phyloP scores from a whole-genome alignment of 148 eudicot species.

The Drosera capensis region DNA sequence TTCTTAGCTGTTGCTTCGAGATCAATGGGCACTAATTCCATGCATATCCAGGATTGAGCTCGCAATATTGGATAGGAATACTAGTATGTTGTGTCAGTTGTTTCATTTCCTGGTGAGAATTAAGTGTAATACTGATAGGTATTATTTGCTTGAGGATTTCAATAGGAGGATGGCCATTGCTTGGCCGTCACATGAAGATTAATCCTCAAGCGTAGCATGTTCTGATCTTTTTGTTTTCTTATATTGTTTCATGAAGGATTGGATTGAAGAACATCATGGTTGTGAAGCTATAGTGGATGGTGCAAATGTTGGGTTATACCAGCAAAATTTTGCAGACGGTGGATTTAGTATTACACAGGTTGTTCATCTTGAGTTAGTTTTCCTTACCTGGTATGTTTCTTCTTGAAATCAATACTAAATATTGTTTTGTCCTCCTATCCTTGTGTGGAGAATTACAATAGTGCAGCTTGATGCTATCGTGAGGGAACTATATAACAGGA shows the following conservation, averaged over 20 bases:
- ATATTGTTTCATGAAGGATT: conserved; percentile 27
- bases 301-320: conserved; percentile 80
- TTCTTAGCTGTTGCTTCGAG: too few species aligned
- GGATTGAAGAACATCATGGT: conserved; percentile 54
- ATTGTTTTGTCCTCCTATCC: neutral
- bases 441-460: conserved; percentile 24
- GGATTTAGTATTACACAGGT: conserved; percentile 85
- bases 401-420: too few species aligned
- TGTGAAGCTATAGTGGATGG: conserved; percentile 77
- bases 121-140: too few species aligned
- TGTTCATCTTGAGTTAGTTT: conserved; percentile 29
- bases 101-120: too few species aligned
- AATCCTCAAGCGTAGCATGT: neutral
- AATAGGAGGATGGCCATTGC: too few species aligned
- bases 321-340: conserved; percentile 84
- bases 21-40: too few species aligned
- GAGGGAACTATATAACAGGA: conserved; percentile 43
- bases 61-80: too few species aligned
- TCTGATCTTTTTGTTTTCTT: conserved; percentile 2
- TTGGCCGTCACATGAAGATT: too few species aligned
- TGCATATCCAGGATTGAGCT: too few species aligned
- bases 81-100: too few species aligned
- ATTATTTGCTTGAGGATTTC: too few species aligned
- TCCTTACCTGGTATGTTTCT: too few species aligned
- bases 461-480: conserved; percentile 86